Percentiles rank a stretch among this genome's conserved stretches.
Evolutionary conservation across 805 yeast genomes (phyloP).

Genomic region (Candida jianshihensis): DNA sequence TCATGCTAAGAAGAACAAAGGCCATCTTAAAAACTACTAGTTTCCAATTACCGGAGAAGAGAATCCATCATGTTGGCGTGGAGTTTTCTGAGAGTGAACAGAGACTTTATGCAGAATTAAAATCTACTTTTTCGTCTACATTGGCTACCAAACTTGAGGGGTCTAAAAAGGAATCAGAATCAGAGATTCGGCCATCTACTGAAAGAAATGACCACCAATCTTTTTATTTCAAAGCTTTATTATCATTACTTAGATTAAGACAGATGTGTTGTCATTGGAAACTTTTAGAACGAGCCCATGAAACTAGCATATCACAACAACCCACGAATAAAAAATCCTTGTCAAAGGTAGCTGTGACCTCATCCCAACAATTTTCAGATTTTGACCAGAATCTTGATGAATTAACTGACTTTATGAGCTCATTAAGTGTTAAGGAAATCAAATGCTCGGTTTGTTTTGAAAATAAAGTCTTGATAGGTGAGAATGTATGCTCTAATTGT

Average conservation of each 20-base stretch:
- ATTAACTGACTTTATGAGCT: constrained; percentile 15
- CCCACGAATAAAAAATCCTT: no score
- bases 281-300: constrained; percentile 9
- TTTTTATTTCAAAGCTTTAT: constrained; percentile 22
- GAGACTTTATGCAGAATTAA: constrained; percentile 21
- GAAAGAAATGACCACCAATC: constrained; percentile 4
- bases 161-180: no score
- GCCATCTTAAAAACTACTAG: constrained; percentile 23
- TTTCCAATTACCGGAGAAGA: constrained; percentile 17
- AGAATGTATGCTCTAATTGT: constrained; percentile 11
- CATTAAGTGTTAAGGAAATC: constrained; percentile 17
- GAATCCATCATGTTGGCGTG: constrained; percentile 13
- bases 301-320: constrained; percentile 12
- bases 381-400: constrained; percentile 15
- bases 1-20: constrained; percentile 44
- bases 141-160: constrained; percentile 4
- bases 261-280: constrained; percentile 32
- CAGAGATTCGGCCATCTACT: neutral
- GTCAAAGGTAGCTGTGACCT: no score
- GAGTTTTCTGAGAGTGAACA: constrained; percentile 22
- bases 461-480: constrained; percentile 7
- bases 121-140: constrained; percentile 8
- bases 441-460: constrained; percentile 19
- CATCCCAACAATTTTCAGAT: no score
- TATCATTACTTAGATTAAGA: constrained; percentile 28